Percentiles rank a stretch among this genome's conserved stretches.
phyloP scores from a whole-genome alignment of 306 rosid genomes.

The Cucurbita moschata region DNA sequence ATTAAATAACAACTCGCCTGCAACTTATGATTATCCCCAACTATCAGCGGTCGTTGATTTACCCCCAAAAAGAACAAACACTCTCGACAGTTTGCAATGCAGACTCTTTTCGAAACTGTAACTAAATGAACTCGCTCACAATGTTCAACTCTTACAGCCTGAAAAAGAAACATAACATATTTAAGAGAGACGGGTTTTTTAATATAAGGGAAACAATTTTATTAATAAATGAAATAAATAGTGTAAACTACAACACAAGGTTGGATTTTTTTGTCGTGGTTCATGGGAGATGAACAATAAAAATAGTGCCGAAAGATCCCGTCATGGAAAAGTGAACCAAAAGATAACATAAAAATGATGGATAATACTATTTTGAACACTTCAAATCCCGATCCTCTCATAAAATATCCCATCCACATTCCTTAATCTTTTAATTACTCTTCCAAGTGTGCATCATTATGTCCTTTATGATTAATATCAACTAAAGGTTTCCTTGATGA shows the following conservation, averaged over 20 bases:
- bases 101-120: constrained; percentile 72
- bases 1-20: constrained; percentile 45
- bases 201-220: too few species aligned
- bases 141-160: constrained; percentile 96
- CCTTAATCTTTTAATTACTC: background rate
- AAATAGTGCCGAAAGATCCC: background rate
- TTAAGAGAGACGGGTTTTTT: background rate
- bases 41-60: constrained; percentile 76
- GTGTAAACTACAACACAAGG: background rate
- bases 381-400: background rate
- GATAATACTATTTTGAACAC: background rate
- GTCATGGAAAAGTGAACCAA: background rate
- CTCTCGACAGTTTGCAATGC: constrained; percentile 97
- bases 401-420: background rate
- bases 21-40: constrained; percentile 92
- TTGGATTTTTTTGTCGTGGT: background rate
- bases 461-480: background rate
- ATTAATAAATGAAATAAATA: too few species aligned
- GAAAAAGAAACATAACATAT: constrained; percentile 19
- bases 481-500: background rate
- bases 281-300: background rate
- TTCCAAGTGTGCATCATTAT: background rate
- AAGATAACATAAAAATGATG: background rate
- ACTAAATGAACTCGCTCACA: constrained; percentile 98
- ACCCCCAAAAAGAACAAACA: constrained; percentile 86